Evolutionary conservation across 495 filamentous ascomycete species (phyloP), one percentile per base, ranked within the genome.

Genomic region (Penicillium crystallinum): DNA sequence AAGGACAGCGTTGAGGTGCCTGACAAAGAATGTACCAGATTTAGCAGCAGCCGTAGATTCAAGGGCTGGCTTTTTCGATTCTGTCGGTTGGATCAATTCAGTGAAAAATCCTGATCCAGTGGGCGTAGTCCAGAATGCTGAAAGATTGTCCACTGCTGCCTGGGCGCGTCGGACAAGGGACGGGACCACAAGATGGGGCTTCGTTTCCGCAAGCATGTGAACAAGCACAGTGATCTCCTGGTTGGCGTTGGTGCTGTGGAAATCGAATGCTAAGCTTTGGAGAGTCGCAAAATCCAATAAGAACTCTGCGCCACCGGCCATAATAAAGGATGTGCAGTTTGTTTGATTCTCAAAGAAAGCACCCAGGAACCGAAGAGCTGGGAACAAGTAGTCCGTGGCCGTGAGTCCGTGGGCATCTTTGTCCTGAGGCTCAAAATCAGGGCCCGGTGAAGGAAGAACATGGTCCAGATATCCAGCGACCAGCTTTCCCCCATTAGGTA

Each of bases 211-310:
- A 50, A 95, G 77, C 55, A 85, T 77, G 53, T 91, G 83, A 14
- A 95, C 71, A n/a, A 93, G 84, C 14, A 81, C 80, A 7, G 81
- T 77, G 25, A 96, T 73, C 46, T 84, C 81, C 30, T 83, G 79
- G 39, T 74, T 82, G 7, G 85, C 82, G 43, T 73, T 67, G 6
- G 81, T 80, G 21, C 82, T 83, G 41, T 84, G 81, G 62, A 92
- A 91, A 58, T 90, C 81, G 53, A 83, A 82, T 2, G 85, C 78
- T 44, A 96, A 76, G 62, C 87, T 88, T 15, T 90, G 84, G 22
- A 91, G 77, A 9, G 87, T 87, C 25, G 83, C 84, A 49, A 96
- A 80, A 60, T 95, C 88, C 25, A 99, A 73, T n/a, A 97, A 72
- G 49, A 84, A 79, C 58, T 96, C 89, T 34, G 91, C 82, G 3